A percentile compares a stretch with the other conserved stretches of the same genome.
These are phyloP conservation scores for Zea luxurians DNA, from an alignment of 176 grass and related monocot genomes.

Conservation along the genomic window DNA sequence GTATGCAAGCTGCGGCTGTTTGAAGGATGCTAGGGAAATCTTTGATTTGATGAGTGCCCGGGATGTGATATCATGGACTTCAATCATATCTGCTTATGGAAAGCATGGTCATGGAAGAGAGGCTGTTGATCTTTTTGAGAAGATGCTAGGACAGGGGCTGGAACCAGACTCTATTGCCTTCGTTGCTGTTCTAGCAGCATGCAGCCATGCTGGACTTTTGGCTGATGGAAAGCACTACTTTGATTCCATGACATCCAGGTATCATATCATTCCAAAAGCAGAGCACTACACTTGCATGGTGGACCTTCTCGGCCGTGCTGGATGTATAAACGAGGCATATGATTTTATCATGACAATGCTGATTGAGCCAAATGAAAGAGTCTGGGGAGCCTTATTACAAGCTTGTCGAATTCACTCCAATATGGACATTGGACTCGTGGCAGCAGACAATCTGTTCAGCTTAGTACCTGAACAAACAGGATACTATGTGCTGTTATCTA, in stretches of 20 bases:
- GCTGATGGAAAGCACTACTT: conserved; percentile 60
- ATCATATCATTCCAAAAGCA: conserved; percentile 48
- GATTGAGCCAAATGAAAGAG: conserved; percentile 67
- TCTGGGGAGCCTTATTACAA: conserved; percentile 73
- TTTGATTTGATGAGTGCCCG: conserved; percentile 57
- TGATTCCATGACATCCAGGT: conserved; percentile 58
- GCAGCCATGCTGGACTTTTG: conserved; percentile 70
- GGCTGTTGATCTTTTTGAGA: conserved; percentile 64
- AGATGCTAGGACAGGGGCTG: conserved; percentile 53
- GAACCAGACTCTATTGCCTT: conserved; percentile 70
- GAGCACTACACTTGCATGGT: conserved; percentile 86
- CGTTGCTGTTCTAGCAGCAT: conserved; percentile 67
- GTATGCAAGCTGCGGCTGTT: conserved; percentile 74
- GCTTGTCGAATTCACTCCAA: conserved; percentile 76
- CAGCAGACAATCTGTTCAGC: conserved; percentile 70
- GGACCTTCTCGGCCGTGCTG: conserved; percentile 66
- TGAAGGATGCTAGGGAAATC: conserved; percentile 64
- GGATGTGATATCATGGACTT: conserved; percentile 79
- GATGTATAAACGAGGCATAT: conserved; percentile 62
- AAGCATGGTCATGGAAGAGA: conserved; percentile 60
- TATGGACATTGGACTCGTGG: conserved; percentile 70
- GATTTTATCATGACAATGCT: conserved; percentile 70
- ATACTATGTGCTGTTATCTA: conserved; percentile 80
- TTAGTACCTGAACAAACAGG: conserved; percentile 67
- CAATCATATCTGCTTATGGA: conserved; percentile 74